Conservation (phyloP, 257 asterid genomes). For the Jacaranda copaia region DNA sequence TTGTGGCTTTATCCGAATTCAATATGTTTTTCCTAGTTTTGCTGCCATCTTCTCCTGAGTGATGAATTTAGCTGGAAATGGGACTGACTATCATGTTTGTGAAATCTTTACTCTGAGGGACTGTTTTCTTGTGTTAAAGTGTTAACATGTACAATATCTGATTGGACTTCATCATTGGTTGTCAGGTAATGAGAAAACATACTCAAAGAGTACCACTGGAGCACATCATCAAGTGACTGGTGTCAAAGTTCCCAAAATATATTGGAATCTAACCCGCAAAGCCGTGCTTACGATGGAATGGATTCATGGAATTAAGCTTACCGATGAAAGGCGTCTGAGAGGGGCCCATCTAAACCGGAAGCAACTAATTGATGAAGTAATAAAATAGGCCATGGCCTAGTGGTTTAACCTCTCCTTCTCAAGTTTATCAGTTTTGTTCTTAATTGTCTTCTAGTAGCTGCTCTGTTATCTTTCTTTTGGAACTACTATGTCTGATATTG, state of each 20-base stretch:
- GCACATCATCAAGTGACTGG: conserved; percentile 49
- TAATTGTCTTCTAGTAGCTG: conserved; percentile 27
- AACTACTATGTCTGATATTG: not conserved
- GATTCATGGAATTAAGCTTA: conserved; percentile 95
- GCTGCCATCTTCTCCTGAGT: conserved; percentile 13
- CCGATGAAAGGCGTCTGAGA: conserved; percentile 70
- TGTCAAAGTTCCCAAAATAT: conserved; percentile 89
- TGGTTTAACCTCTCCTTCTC: conserved; percentile 7
- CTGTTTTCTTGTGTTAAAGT: not conserved
- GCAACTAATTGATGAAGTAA: conserved; percentile 86
- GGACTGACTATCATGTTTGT: conserved; percentile 18
- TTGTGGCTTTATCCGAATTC: not conserved
- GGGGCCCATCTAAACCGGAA: conserved; percentile 80
- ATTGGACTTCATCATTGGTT: conserved; percentile 33
- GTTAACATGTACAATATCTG: conserved; percentile 10
- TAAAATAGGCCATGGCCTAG: conserved; percentile 30
- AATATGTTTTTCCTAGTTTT: not conserved
- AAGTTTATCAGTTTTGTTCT: conserved; percentile 7
- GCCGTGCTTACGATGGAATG: conserved; percentile 98
- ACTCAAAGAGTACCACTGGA: conserved; percentile 40
- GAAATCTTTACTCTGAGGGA: conserved; percentile 6
- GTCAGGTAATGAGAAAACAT: conserved; percentile 53
- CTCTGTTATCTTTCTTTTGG: not conserved
- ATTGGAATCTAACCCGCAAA: conserved; percentile 87
- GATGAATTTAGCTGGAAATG: conserved; percentile 24